These are phyloP conservation scores for Fraxinus anomala DNA, from an alignment of 257 asterid genomes.

Conservation along the genomic window DNA sequence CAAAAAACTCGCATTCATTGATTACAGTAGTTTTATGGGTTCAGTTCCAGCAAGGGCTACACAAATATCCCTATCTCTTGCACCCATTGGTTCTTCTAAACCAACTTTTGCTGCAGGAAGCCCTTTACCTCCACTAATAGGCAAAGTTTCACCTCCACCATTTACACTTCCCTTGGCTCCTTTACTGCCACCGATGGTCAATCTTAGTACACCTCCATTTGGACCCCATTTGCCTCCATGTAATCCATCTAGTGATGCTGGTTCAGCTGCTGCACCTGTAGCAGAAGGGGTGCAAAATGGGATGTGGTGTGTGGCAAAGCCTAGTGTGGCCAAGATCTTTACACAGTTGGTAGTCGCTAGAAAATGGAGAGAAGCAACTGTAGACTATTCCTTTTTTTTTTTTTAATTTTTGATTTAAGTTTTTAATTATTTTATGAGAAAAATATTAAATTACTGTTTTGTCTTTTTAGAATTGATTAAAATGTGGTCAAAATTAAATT, in stretches of 20 bases:
- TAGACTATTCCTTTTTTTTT: too few relatives aligned
- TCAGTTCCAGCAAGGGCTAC: conserved; percentile 57
- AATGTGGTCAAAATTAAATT: too few relatives aligned
- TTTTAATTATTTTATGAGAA: too few relatives aligned
- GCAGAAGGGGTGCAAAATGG: conserved; percentile 38
- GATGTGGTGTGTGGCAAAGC: conserved; percentile 94
- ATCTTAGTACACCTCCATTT: conserved; percentile 36
- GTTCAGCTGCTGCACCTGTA: conserved; percentile 39
- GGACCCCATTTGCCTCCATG: conserved; percentile 73
- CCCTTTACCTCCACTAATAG: conserved; percentile 76
- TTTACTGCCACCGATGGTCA: conserved; percentile 31
- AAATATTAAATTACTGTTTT: too few relatives aligned
- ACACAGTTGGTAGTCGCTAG: too few relatives aligned
- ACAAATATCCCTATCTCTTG: conserved; percentile 43
- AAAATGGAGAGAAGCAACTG: too few relatives aligned
- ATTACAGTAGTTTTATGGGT: conserved; percentile 25
- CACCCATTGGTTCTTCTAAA: conserved; percentile 35
- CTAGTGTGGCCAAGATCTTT: too few relatives aligned
- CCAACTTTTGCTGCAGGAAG: conserved; percentile 52
- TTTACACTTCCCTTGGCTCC: conserved; percentile 39
- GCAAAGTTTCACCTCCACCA: conserved; percentile 56
- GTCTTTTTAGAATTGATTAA: too few relatives aligned
- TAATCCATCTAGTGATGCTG: conserved; percentile 45
- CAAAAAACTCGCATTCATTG: conserved; percentile 58
- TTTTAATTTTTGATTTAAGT: too few relatives aligned